Conservation (phyloP, 805 yeast species). For the Pichia gijzeniarum region DNA sequence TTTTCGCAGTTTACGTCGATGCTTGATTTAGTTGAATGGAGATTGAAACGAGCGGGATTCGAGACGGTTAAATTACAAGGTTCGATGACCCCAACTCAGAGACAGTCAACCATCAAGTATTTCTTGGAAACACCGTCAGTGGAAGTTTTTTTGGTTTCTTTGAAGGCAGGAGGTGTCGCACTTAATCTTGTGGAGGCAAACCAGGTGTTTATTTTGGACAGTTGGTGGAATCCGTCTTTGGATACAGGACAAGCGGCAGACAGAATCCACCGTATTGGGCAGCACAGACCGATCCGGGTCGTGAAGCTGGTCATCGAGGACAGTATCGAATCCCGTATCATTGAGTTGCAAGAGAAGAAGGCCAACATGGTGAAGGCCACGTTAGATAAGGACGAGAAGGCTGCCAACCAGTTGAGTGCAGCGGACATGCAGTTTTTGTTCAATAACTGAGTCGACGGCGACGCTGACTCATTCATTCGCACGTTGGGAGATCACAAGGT, state of each 20-base stretch:
- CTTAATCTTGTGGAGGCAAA: slow-evolving; percentile 94
- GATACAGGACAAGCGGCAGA: slow-evolving; percentile 96
- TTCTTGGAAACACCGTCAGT: slow-evolving; percentile 91
- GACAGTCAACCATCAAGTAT: slow-evolving; percentile 84
- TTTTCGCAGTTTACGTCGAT: slow-evolving; percentile 86
- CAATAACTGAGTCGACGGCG: slow-evolving; percentile 45
- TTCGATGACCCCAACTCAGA: slow-evolving; percentile 91
- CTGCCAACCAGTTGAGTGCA: slow-evolving; percentile 82
- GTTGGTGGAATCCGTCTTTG: slow-evolving; percentile 99
- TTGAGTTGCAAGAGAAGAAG: slow-evolving; percentile 93
- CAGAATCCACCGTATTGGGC: slow-evolving; percentile 96
- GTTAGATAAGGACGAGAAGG: slow-evolving; percentile 85
- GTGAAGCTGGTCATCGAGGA: slow-evolving; percentile 93
- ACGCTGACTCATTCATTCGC: neutral
- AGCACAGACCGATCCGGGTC: slow-evolving; percentile 86
- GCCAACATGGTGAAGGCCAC: slow-evolving; percentile 98
- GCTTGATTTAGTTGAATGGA: slow-evolving; percentile 95
- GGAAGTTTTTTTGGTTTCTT: slow-evolving; percentile 88
- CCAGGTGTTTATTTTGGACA: slow-evolving; percentile 91
- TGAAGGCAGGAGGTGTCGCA: slow-evolving; percentile 99
- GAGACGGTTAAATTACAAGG: slow-evolving; percentile 93
- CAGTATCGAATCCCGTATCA: slow-evolving; percentile 92
- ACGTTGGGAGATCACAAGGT: too few relatives aligned
- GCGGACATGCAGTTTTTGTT: slow-evolving; percentile 94
- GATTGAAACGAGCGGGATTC: slow-evolving; percentile 91